phyloP scores from a whole-genome alignment of 2,329 filamentous ascomycete genomes.

The Fusarium cicatricum region DNA sequence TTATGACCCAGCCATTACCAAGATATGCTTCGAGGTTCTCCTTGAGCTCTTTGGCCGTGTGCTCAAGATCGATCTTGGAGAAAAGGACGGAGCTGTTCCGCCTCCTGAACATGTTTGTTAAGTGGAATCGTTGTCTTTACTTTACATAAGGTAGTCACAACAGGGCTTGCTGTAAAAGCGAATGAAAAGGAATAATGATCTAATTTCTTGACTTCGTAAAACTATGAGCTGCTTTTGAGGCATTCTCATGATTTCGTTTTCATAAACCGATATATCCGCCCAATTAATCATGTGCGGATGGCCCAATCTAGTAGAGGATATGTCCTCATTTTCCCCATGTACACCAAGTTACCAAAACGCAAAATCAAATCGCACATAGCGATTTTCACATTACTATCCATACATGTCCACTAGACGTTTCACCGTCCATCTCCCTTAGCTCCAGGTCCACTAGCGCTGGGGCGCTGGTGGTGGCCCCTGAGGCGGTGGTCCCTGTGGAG shows the following conservation, averaged over 20 bases:
- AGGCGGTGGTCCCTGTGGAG: constrained; percentile 31
- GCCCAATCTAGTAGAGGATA: constrained; percentile 29
- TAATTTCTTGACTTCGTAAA: constrained; percentile 43
- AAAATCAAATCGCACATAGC: constrained; percentile 15
- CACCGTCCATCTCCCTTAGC: constrained; percentile 24
- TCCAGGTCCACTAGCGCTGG: constrained; percentile 37
- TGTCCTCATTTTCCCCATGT: constrained; percentile 23
- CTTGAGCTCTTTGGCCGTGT: constrained; percentile 84
- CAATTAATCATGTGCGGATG: constrained; percentile 19
- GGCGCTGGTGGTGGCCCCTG: constrained; percentile 41
- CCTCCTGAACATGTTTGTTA: constrained; percentile 79
- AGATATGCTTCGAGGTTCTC: constrained; percentile 90
- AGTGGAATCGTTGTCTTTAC: constrained; percentile 1
- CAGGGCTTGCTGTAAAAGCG: background rate
- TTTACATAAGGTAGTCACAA: background rate
- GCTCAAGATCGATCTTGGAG: constrained; percentile 81
- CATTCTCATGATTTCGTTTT: constrained; percentile 22
- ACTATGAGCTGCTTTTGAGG: constrained; percentile 23
- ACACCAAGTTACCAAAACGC: constrained; percentile 27
- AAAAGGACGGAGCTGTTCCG: constrained; percentile 65
- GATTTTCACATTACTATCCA: constrained; percentile 10
- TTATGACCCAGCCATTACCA: constrained; percentile 87
- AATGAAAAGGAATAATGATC: constrained; percentile 38
- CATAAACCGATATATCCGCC: constrained; percentile 32
- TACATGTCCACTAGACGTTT: constrained; percentile 25